These are phyloP conservation scores for Fusarium redolens DNA, from an alignment of 2,329 filamentous ascomycete species.

Conservation along the genomic window DNA sequence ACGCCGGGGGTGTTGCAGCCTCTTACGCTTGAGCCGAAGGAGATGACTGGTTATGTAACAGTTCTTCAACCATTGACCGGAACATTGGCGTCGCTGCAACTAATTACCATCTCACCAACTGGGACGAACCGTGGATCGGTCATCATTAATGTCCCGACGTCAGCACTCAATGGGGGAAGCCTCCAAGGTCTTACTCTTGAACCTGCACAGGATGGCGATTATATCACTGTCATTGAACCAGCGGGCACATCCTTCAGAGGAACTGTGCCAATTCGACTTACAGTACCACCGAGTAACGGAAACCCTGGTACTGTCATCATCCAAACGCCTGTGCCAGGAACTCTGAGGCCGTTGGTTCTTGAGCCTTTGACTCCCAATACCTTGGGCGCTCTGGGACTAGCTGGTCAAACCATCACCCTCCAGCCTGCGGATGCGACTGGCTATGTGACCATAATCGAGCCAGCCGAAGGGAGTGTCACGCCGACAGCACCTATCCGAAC, in stretches of 20 bases:
- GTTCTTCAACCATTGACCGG: constrained; percentile 24
- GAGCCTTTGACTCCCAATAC: not conserved
- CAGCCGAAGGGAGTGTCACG: constrained; percentile 7
- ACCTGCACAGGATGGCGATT: constrained; percentile 13
- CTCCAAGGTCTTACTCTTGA: constrained; percentile 14
- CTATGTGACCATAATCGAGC: constrained; percentile 38
- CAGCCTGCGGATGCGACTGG: constrained; percentile 17
- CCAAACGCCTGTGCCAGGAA: constrained; percentile 20
- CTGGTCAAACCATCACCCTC: constrained; percentile 27
- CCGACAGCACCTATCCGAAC: constrained; percentile 30
- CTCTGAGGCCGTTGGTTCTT: not conserved
- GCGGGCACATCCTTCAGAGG: constrained; percentile 5
- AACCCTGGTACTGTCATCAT: constrained; percentile 35
- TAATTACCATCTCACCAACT: constrained; percentile 26
- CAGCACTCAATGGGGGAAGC: not conserved
- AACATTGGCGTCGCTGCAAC: constrained; percentile 1
- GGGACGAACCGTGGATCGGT: constrained; percentile 34
- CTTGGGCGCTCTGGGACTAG: not conserved
- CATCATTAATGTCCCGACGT: constrained; percentile 31
- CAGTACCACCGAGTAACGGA: constrained; percentile 22
- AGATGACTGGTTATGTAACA: constrained; percentile 27
- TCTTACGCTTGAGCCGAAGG: constrained; percentile 23
- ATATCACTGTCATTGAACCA: constrained; percentile 32
- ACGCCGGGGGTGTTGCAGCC: not conserved
- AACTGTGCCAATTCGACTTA: constrained; percentile 7